Evolutionary conservation across 176 grass and related monocot genomes (phyloP).

Genomic region (Zoysia japonica): DNA sequence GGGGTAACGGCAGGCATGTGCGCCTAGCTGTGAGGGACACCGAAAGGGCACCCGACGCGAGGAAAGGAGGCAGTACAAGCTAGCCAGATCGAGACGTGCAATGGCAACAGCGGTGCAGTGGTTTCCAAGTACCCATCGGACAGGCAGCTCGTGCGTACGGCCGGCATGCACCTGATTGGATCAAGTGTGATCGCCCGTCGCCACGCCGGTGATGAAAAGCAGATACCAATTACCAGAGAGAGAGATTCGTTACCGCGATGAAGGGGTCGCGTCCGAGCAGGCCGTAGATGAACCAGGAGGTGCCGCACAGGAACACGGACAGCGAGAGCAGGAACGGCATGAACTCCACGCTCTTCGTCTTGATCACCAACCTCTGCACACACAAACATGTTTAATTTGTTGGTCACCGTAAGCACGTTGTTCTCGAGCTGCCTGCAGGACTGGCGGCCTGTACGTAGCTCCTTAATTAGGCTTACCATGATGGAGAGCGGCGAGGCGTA

Average conservation of each 20-base stretch:
- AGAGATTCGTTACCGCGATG: constrained; percentile 44
- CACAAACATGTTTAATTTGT: too few species aligned
- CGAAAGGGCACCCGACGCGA: constrained; percentile 23
- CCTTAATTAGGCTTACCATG: constrained; percentile 49
- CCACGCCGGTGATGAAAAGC: too few species aligned
- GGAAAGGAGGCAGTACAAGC: neutral
- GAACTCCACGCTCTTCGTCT: constrained; percentile 97
- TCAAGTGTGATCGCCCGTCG: neutral
- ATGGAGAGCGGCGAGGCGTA: constrained; percentile 96
- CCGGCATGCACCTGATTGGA: neutral
- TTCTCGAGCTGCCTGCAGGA: too few species aligned
- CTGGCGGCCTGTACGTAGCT: too few species aligned
- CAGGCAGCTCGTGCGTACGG: neutral
- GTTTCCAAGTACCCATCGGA: constrained; percentile 32
- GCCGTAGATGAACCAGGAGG: constrained; percentile 98
- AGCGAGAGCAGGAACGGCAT: constrained; percentile 98
- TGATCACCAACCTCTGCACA: constrained; percentile 93
- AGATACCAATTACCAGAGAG: too few species aligned
- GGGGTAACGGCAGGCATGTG: neutral
- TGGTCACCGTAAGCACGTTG: too few species aligned
- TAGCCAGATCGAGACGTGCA: constrained; percentile 3
- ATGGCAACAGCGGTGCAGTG: constrained; percentile 16
- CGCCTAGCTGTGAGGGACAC: constrained; percentile 20
- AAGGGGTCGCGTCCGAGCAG: constrained; percentile 88
- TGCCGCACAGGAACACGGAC: constrained; percentile 88